Base-by-base conservation (phyloP, 2,329 filamentous ascomycete species). In the Amauroascus niger region DNA sequence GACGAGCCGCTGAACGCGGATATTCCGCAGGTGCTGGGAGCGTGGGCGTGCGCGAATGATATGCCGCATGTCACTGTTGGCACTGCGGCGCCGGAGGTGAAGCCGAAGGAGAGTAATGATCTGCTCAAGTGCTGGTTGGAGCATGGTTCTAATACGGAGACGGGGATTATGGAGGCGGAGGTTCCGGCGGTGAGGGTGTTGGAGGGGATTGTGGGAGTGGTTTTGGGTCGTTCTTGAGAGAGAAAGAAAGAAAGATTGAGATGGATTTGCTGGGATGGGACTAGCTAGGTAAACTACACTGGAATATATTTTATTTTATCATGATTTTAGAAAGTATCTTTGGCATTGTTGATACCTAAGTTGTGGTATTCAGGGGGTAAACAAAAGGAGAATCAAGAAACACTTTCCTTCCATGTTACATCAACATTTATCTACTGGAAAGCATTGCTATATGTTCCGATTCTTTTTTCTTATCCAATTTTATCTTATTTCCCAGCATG, bases 61-160 rank as follows among this genome's bases (percentile, higher is more conserved):
- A 77, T 94, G 30, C 82, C 90, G 9, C 93, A 98, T 67, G 81
- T 98, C 56, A 98, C 93, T 0, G 77, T 97, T 6, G 93, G 93
- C 18, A 98, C 93, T 0, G 80, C 82, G 8, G 79, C 83, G 59
- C 70, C 76, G 45, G 69, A 76, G 6, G 81, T 97, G 63, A 97
- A 96, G 73, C 91, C 93, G 0, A 90, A 87, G 70, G 91, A 98
- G 74, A 95, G 90, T 72, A 98, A 98, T 65, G 83, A 88, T 55
- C 62, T 98, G 64, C 69, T 98, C 55, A 76, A 76, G 58, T 75
- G 76, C 56, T 97, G 91, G 91, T 65, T 93, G 57, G 76, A 84
- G 58, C 68, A 71, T 48, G 81, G 81, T 0, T 64, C 77, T 64
- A 68, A 68, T 1, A 71, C 67, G 6, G 65, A 70, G n/a, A 76